These are phyloP conservation scores for Pyrenophora tritici-repentis DNA, from an alignment of 2,329 filamentous ascomycete genomes.

Conservation along the genomic window DNA sequence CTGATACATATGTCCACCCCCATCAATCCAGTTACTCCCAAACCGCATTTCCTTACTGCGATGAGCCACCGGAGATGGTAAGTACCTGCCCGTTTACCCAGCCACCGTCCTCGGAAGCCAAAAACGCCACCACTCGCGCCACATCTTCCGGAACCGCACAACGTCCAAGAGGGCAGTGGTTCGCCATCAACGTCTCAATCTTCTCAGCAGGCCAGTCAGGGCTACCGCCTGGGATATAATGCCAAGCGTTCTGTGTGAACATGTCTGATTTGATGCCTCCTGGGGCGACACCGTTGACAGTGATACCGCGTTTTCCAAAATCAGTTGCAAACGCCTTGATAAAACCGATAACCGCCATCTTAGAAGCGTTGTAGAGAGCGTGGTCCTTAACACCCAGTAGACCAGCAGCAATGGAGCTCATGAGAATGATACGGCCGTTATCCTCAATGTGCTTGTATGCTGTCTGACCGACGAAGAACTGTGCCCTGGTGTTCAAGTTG, in stretches of 20 bases:
- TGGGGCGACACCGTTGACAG: slow-evolving; percentile 73
- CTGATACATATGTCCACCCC: no score
- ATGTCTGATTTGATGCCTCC: slow-evolving; percentile 78
- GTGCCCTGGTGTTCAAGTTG: slow-evolving; percentile 69
- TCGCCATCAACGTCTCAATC: slow-evolving; percentile 57
- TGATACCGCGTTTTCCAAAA: slow-evolving; percentile 69
- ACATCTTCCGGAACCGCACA: slow-evolving; percentile 56
- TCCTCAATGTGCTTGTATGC: slow-evolving; percentile 72
- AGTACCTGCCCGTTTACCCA: slow-evolving; percentile 50
- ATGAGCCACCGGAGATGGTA: slow-evolving; percentile 49
- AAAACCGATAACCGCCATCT: slow-evolving; percentile 75
- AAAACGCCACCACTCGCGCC: slow-evolving; percentile 49
- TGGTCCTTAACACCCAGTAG: slow-evolving; percentile 72
- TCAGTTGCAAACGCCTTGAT: slow-evolving; percentile 73
- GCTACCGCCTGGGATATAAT: slow-evolving; percentile 55
- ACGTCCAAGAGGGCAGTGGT: slow-evolving; percentile 55
- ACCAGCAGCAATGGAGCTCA: slow-evolving; percentile 71
- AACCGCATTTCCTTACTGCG: slow-evolving; percentile 34
- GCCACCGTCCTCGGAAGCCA: slow-evolving; percentile 47
- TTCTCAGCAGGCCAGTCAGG: slow-evolving; percentile 57
- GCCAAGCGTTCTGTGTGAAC: slow-evolving; percentile 69
- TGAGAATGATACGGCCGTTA: slow-evolving; percentile 75
- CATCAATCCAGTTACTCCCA: no score
- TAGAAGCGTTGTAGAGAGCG: slow-evolving; percentile 72
- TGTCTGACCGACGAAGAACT: slow-evolving; percentile 79